A percentile compares a stretch with the other conserved stretches of the same genome.
phyloP scores from a whole-genome alignment of 768 basidiomycete species.

The Tulasnella sp. region DNA sequence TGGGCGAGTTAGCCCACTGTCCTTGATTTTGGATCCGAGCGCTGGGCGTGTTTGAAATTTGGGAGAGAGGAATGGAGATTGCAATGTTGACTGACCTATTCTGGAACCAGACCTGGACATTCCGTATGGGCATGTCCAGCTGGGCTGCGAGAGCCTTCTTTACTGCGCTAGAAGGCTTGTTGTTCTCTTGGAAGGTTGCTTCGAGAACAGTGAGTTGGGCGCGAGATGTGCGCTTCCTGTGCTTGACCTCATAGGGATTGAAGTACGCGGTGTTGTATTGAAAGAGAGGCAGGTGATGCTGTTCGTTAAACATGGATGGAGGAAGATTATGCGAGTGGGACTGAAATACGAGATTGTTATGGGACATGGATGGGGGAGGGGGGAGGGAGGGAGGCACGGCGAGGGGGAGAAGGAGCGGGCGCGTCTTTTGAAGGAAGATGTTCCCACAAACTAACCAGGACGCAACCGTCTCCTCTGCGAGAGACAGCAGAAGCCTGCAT shows the following conservation, averaged over 20 bases:
- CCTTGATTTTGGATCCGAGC: slow-evolving; percentile 14
- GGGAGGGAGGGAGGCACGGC: background rate
- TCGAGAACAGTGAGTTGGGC: slow-evolving; percentile 90
- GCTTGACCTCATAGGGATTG: slow-evolving; percentile 91
- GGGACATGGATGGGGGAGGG: slow-evolving; percentile 7
- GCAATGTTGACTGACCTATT: slow-evolving; percentile 59
- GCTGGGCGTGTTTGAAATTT: slow-evolving; percentile 31
- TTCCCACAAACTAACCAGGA: background rate
- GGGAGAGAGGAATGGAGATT: slow-evolving; percentile 31
- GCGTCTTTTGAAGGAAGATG: slow-evolving; percentile 5
- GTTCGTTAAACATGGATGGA: slow-evolving; percentile 4
- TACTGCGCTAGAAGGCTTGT: slow-evolving; percentile 78
- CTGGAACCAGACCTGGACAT: slow-evolving; percentile 96
- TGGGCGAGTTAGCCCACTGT: background rate
- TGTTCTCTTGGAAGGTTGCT: slow-evolving; percentile 80
- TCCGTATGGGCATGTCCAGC: slow-evolving; percentile 89
- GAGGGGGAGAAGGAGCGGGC: slow-evolving; percentile 22
- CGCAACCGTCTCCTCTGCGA: slow-evolving; percentile 16
- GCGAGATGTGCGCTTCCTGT: slow-evolving; percentile 85
- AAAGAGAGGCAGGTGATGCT: slow-evolving; percentile 2
- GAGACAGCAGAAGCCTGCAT: background rate
- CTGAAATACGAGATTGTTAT: slow-evolving; percentile 21
- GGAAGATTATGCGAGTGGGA: background rate
- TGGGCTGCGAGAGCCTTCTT: slow-evolving; percentile 79
- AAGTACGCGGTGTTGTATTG: slow-evolving; percentile 47